phyloP scores from a whole-genome alignment of 805 yeast genomes.

The Cyberlindnera euphorbiiphila region DNA sequence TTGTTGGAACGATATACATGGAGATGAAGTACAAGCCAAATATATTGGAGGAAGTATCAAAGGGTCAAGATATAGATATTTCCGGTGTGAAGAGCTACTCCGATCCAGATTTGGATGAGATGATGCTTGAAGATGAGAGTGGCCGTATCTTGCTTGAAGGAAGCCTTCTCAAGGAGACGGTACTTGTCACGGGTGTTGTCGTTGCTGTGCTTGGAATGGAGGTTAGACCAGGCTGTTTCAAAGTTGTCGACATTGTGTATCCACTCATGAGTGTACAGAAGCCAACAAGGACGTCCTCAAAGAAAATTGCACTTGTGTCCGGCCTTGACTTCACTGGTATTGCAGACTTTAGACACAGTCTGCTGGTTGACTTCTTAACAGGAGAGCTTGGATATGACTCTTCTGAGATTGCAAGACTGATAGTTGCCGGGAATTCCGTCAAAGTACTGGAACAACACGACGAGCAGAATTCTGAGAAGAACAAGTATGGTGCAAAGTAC shows the following conservation, averaged over 20 bases:
- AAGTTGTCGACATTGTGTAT: conserved; percentile 72
- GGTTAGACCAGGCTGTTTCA: conserved; percentile 75
- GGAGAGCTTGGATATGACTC: conserved; percentile 59
- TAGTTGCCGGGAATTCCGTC: conserved; percentile 74
- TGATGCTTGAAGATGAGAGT: conserved; percentile 87
- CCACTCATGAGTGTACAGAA: conserved; percentile 64
- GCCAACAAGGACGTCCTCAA: conserved; percentile 17
- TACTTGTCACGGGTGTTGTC: conserved; percentile 85
- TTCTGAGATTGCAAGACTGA: conserved; percentile 42
- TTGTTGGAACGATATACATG: conserved; percentile 80
- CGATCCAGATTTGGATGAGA: conserved; percentile 52
- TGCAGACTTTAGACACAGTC: conserved; percentile 43
- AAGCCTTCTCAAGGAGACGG: conserved; percentile 45
- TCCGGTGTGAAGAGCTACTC: conserved; percentile 41
- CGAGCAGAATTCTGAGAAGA: conserved; percentile 25
- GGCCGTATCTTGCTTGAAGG: conserved; percentile 80
- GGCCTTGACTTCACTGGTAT: conserved; percentile 61
- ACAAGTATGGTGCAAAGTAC: conserved; percentile 46
- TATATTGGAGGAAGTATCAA: conserved; percentile 75
- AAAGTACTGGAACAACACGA: conserved; percentile 19
- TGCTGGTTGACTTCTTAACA: conserved; percentile 63
- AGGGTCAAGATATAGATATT: conserved; percentile 41
- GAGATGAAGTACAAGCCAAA: conserved; percentile 85
- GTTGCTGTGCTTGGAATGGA: conserved; percentile 87
- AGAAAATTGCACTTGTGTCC: conserved; percentile 66